These are phyloP conservation scores for Schwanniomyces occidentalis DNA, from an alignment of 805 yeast genomes.

Conservation along the genomic window DNA sequence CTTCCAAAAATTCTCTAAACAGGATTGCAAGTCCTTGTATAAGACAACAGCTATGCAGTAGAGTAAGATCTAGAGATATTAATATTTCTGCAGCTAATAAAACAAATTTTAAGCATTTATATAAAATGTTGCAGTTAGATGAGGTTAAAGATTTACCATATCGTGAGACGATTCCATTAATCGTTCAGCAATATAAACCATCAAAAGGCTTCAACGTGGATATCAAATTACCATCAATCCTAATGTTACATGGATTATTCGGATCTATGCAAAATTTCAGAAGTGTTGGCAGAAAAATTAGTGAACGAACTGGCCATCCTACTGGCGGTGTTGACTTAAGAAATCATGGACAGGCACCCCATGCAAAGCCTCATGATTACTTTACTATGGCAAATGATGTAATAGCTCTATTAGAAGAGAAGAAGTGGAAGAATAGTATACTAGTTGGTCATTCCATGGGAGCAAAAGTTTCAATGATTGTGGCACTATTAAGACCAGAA, in stretches of 20 bases:
- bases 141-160: conserved; percentile 4
- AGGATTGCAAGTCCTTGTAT: too few species aligned
- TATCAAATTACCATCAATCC: conserved; percentile 27
- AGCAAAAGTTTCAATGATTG: conserved; percentile 54
- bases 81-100: neutral
- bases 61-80: too few species aligned
- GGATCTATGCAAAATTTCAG: conserved; percentile 49
- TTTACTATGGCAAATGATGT: conserved; percentile 45
- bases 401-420: conserved; percentile 28
- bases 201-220: conserved; percentile 6
- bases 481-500: conserved; percentile 41
- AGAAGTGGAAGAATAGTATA: conserved; percentile 16
- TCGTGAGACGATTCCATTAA: conserved; percentile 7
- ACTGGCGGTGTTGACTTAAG: conserved; percentile 51
- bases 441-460: conserved; percentile 62
- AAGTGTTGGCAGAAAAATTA: conserved; percentile 35
- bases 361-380: conserved; percentile 47
- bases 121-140: conserved; percentile 1
- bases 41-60: too few species aligned
- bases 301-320: conserved; percentile 27
- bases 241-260: conserved; percentile 56
- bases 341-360: conserved; percentile 55
- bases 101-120: conserved; percentile 1
- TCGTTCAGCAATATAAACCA: conserved; percentile 11
- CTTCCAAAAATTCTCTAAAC: too few species aligned